Conservation (phyloP, 2,329 filamentous ascomycete species). For the Cercospora citrullina region DNA sequence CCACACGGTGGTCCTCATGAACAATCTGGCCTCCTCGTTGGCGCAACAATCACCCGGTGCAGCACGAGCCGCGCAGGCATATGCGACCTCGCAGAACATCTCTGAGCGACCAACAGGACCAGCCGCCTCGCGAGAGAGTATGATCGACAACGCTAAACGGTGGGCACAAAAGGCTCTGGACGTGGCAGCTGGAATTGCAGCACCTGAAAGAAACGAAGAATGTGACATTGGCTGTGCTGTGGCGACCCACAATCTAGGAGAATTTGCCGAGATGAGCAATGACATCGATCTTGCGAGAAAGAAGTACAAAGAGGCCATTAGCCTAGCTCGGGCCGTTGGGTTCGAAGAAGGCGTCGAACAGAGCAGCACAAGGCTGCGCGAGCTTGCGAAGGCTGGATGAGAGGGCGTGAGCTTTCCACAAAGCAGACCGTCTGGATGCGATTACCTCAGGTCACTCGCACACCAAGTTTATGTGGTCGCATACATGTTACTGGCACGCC, state of each 20-base stretch:
- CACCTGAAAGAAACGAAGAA: constrained; percentile 69
- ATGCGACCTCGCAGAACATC: constrained; percentile 39
- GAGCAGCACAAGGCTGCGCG: constrained; percentile 44
- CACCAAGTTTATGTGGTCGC: not conserved
- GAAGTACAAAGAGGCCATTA: constrained; percentile 68
- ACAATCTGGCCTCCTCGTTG: constrained; percentile 74
- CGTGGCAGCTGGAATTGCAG: constrained; percentile 64
- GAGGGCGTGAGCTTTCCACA: not conserved
- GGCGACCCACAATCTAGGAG: constrained; percentile 82
- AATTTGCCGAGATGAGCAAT: constrained; percentile 75
- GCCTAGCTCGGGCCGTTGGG: constrained; percentile 54
- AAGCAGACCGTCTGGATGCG: not conserved
- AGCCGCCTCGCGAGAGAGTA: constrained; percentile 55
- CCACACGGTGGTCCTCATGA: constrained; percentile 82
- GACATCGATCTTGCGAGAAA: constrained; percentile 64
- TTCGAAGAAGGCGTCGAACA: constrained; percentile 49
- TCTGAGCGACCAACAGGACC: constrained; percentile 43
- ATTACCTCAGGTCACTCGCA: not conserved
- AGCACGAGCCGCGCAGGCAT: constrained; percentile 33
- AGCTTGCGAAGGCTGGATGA: constrained; percentile 32
- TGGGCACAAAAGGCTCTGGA: constrained; percentile 79
- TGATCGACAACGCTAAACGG: constrained; percentile 68
- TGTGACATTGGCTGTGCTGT: constrained; percentile 82
- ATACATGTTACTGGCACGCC: not conserved
- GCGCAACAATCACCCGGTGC: constrained; percentile 60